These are phyloP conservation scores for Talaromyces sp. DNA, from an alignment of 2,329 filamentous ascomycete species.

Conservation along the genomic window DNA sequence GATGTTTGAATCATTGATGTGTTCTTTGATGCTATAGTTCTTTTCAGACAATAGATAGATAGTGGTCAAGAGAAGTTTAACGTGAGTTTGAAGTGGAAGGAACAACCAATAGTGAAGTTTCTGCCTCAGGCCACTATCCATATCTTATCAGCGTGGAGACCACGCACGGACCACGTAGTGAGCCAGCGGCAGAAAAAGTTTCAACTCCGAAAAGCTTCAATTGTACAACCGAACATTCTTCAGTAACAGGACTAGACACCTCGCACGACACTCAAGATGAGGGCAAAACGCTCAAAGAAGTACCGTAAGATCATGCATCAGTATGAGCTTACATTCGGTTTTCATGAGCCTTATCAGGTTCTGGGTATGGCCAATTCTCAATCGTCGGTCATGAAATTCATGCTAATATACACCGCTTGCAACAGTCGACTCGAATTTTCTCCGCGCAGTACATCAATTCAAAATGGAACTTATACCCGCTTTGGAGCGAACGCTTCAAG, in stretches of 20 bases:
- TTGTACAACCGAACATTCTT: background rate
- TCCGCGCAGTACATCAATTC: constrained; percentile 75
- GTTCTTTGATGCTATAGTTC: background rate
- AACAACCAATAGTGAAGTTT: background rate
- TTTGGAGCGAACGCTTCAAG: constrained; percentile 79
- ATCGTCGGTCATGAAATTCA: background rate
- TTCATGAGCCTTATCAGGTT: constrained; percentile 92
- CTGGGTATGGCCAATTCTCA: constrained; percentile 50
- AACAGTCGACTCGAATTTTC: constrained; percentile 76
- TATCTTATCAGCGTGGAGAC: constrained; percentile 15
- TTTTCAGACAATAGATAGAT: background rate
- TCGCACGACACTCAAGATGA: constrained; percentile 48
- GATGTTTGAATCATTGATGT: background rate
- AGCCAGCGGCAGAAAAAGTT: constrained; percentile 30
- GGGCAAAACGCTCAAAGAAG: constrained; percentile 67
- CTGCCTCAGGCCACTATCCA: constrained; percentile 10
- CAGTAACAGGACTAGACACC: background rate
- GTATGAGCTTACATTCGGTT: constrained; percentile 81
- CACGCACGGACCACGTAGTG: constrained; percentile 28
- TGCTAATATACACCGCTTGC: background rate
- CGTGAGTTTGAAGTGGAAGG: background rate
- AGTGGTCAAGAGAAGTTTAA: background rate
- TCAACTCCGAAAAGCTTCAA: constrained; percentile 12
- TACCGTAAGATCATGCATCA: constrained; percentile 92
- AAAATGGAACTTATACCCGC: constrained; percentile 83